Percentiles rank a stretch among this genome's conserved stretches.
Evolutionary conservation across 2,329 filamentous ascomycete genomes (phyloP).

Genomic region (Mariannaea elegans): DNA sequence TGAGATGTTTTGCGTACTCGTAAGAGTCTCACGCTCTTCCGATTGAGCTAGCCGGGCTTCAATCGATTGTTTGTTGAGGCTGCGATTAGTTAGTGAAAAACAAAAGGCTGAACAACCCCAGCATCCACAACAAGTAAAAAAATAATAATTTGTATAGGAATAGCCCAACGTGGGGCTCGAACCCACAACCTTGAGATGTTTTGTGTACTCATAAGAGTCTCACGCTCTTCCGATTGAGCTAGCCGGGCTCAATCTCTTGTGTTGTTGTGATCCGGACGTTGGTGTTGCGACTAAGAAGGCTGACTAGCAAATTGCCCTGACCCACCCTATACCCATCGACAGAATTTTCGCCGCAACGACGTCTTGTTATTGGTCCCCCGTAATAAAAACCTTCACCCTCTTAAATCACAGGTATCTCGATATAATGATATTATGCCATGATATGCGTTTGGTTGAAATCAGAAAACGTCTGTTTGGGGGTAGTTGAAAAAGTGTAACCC

Average conservation of each 20-base stretch:
- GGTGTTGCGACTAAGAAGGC: neutral
- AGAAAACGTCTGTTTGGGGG: no score
- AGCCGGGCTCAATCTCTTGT: neutral
- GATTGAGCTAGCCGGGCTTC: neutral
- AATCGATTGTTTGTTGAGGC: neutral
- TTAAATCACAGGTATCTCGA: no score
- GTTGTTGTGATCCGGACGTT: neutral
- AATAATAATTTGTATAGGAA: neutral
- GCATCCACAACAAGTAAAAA: neutral
- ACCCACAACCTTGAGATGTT: neutral
- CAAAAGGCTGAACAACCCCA: neutral
- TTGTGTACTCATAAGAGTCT: conserved; percentile 2
- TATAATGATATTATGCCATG: neutral
- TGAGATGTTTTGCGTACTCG: neutral
- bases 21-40: neutral
- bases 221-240: conserved; percentile 4
- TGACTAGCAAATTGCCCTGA: neutral
- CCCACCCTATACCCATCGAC: neutral
- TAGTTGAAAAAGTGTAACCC: no score
- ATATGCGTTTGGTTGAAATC: neutral
- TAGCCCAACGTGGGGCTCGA: conserved; percentile 1
- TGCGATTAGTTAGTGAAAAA: neutral
- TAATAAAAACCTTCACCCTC: neutral
- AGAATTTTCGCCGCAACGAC: neutral
- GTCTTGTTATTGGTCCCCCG: neutral